Evolutionary conservation across 768 basidiomycete genomes (phyloP).

Genomic region (Rhizopogon rudus): DNA sequence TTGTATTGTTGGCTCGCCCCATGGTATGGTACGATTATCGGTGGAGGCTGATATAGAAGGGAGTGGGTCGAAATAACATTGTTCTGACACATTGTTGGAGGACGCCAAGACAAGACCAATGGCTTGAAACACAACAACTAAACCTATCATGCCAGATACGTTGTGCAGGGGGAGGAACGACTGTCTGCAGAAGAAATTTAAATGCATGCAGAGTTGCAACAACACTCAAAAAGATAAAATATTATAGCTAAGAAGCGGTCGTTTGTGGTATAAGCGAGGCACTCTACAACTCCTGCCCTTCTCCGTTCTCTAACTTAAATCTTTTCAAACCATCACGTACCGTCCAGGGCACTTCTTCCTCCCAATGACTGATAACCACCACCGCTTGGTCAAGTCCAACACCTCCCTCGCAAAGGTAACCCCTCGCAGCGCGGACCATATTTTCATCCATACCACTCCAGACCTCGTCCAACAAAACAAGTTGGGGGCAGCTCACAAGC

Average conservation of each 20-base stretch:
- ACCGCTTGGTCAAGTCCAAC: slow-evolving; percentile 63
- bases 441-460: slow-evolving; percentile 88
- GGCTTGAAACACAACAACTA: neutral
- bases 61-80: slow-evolving; percentile 13
- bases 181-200: no score
- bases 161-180: neutral
- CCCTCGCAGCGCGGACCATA: slow-evolving; percentile 62
- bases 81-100: neutral
- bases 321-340: slow-evolving; percentile 44
- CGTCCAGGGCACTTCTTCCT: slow-evolving; percentile 86
- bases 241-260: neutral
- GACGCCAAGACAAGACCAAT: neutral
- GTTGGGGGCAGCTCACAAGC: slow-evolving; percentile 63
- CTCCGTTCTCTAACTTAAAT: slow-evolving; percentile 32
- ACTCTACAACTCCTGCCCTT: slow-evolving; percentile 13
- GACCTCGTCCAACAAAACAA: slow-evolving; percentile 88
- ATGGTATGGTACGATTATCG: slow-evolving; percentile 15
- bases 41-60: slow-evolving; percentile 10
- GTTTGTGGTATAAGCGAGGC: neutral
- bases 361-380: slow-evolving; percentile 87
- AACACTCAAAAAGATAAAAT: no score
- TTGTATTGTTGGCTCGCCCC: slow-evolving; percentile 17
- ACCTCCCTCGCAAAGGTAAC: slow-evolving; percentile 54
- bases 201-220: no score
- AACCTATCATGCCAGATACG: neutral